Percentiles rank a stretch among this genome's conserved stretches.
Conservation (phyloP, 1,284 basidiomycete species). For the Heliocybe sulcata region DNA sequence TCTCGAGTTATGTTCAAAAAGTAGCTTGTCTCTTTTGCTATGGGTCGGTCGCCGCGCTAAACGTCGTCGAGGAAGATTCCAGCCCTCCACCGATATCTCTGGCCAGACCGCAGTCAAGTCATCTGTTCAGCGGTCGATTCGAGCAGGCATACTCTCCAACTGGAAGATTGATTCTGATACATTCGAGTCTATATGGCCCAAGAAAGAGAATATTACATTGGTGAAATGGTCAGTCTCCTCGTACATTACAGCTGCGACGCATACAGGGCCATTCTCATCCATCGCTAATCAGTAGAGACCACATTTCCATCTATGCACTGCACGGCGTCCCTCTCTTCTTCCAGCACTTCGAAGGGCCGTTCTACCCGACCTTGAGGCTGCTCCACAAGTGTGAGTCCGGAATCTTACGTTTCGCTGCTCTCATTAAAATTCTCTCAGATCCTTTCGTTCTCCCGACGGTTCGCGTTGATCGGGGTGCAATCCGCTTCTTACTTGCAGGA, state of each 20-base stretch:
- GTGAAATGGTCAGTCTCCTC: conserved; percentile 85
- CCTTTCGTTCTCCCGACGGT: conserved; percentile 87
- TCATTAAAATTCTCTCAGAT: conserved; percentile 42
- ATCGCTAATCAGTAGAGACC: conserved; percentile 71
- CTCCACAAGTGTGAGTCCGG: conserved; percentile 80
- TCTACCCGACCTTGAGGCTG: conserved; percentile 82
- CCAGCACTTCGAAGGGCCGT: conserved; percentile 95
- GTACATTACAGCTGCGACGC: conserved; percentile 2
- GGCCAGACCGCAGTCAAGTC: conserved; percentile 94
- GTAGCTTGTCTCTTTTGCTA: conserved; percentile 6
- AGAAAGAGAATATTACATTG: conserved; percentile 91
- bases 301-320: conserved; percentile 88
- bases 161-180: conserved; percentile 78
- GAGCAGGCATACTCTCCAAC: conserved; percentile 75
- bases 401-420: neutral
- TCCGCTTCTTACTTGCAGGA: conserved; percentile 91
- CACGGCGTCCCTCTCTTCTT: conserved; percentile 88
- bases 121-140: conserved; percentile 88
- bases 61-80: conserved; percentile 51
- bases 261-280: conserved; percentile 7
- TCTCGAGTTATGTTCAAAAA: conserved; percentile 13
- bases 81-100: conserved; percentile 80
- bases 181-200: conserved; percentile 94
- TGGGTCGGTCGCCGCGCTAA: neutral
- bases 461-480: conserved; percentile 92